phyloP scores from a whole-genome alignment of 345 rosid species.

The Acer yangbiense region DNA sequence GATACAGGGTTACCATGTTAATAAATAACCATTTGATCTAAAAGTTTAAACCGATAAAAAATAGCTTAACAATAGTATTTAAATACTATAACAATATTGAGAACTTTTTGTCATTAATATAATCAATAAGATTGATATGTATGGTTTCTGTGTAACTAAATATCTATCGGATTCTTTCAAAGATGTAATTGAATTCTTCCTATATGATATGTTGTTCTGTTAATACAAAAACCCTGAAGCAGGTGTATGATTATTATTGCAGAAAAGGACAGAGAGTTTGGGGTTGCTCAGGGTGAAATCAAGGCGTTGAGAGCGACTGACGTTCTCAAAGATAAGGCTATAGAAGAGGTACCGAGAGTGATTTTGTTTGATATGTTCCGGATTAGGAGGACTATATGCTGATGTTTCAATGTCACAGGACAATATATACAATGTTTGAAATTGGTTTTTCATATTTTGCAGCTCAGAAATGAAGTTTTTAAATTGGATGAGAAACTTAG shows the following conservation, averaged over 20 bases:
- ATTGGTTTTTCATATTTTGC: slow-evolving; percentile 26
- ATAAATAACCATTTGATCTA: too few species aligned
- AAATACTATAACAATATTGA: too few species aligned
- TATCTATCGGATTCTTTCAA: not conserved
- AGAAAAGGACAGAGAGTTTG: slow-evolving; percentile 66
- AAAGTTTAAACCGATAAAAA: too few species aligned
- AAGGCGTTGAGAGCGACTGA: slow-evolving; percentile 71
- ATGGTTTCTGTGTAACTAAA: not conserved
- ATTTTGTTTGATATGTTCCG: not conserved
- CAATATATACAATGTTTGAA: not conserved
- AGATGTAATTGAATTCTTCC: not conserved
- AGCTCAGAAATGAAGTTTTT: slow-evolving; percentile 54
- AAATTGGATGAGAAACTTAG: slow-evolving; percentile 59
- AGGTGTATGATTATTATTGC: slow-evolving; percentile 14
- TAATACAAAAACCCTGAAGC: too few species aligned
- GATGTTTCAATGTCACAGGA: not conserved
- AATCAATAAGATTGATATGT: too few species aligned
- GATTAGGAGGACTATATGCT: not conserved
- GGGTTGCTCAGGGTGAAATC: slow-evolving; percentile 58
- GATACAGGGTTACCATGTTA: too few species aligned
- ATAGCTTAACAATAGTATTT: too few species aligned
- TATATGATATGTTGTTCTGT: too few species aligned
- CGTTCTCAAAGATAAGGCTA: slow-evolving; percentile 64
- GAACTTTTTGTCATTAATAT: too few species aligned
- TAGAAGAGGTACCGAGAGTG: slow-evolving; percentile 55